Evolutionary conservation across 441 rosid species (phyloP).

Genomic region (Gossypium lobatum): DNA sequence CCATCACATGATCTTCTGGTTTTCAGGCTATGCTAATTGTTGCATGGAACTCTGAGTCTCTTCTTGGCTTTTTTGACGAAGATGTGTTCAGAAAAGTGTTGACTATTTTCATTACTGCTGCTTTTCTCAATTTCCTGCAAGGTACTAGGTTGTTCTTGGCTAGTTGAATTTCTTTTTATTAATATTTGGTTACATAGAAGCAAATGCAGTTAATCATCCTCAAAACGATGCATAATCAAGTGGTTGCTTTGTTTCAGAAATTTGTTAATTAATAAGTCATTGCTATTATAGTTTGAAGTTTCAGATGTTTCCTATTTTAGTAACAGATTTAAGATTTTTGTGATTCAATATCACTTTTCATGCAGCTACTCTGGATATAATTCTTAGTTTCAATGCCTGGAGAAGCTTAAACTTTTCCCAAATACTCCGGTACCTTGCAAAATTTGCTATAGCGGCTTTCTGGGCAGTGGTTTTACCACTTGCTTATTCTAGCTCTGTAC

Average conservation of each 20-base stretch:
- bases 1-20: conserved; percentile 15
- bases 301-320: conserved; percentile 7
- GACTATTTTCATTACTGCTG: conserved; percentile 85
- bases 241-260: conserved; percentile 6
- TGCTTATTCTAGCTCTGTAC: conserved; percentile 68
- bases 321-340: not conserved
- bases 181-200: conserved; percentile 3
- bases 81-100: conserved; percentile 60
- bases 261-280: not conserved
- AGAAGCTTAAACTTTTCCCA: conserved; percentile 75
- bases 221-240: not conserved
- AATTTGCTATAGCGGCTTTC: conserved; percentile 69
- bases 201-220: conserved; percentile 2
- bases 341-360: conserved; percentile 18
- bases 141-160: conserved; percentile 39
- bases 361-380: conserved; percentile 79
- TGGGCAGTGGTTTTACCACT: conserved; percentile 89
- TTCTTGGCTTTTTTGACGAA: conserved; percentile 48
- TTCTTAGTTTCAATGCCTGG: conserved; percentile 91
- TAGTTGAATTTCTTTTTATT: conserved; percentile 8
- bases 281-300: conserved; percentile 4
- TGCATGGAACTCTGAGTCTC: conserved; percentile 87
- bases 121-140: conserved; percentile 82
- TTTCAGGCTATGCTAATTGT: conserved; percentile 88
- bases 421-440: conserved; percentile 71